Conservation (phyloP, 352 stramenopile genomes). For the Albugo laibachii region DNA sequence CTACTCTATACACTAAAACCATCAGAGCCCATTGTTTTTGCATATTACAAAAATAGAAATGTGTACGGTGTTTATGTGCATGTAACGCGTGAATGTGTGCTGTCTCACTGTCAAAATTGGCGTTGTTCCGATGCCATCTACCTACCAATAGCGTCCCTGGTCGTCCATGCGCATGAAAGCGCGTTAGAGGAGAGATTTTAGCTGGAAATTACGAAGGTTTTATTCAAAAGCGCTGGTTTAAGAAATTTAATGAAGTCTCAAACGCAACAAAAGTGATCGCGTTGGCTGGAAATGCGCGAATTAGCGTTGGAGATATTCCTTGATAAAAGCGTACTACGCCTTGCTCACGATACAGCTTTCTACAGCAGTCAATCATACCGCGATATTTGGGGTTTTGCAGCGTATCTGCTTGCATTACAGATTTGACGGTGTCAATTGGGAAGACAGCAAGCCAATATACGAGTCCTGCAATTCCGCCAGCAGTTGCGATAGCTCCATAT, state of each 20-base stretch:
- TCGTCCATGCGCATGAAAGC: too few relatives aligned
- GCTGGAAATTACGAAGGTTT: too few relatives aligned
- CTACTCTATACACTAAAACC: too few relatives aligned
- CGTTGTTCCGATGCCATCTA: too few relatives aligned
- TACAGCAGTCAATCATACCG: constrained; percentile 42
- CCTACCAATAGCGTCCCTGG: too few relatives aligned
- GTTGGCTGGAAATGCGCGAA: constrained; percentile 61
- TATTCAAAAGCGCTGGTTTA: constrained; percentile 42
- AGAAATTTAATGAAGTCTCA: constrained; percentile 54
- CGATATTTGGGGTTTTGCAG: constrained; percentile 48
- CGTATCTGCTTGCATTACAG: constrained; percentile 55
- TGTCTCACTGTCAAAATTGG: too few relatives aligned
- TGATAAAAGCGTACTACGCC: constrained; percentile 47
- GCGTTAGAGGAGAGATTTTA: too few relatives aligned
- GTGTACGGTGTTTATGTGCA: too few relatives aligned
- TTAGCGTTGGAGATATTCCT: constrained; percentile 51
- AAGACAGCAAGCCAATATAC: constrained; percentile 75
- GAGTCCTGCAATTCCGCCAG: constrained; percentile 55
- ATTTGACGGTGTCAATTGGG: constrained; percentile 69
- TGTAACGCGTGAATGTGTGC: too few relatives aligned
- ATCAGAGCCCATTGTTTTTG: too few relatives aligned
- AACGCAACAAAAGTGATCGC: constrained; percentile 75
- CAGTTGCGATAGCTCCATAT: constrained; percentile 51
- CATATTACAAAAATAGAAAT: too few relatives aligned
- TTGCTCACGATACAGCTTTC: constrained; percentile 47